These are phyloP conservation scores for Candida caryicola DNA, from an alignment of 805 yeast species.

Conservation along the genomic window DNA sequence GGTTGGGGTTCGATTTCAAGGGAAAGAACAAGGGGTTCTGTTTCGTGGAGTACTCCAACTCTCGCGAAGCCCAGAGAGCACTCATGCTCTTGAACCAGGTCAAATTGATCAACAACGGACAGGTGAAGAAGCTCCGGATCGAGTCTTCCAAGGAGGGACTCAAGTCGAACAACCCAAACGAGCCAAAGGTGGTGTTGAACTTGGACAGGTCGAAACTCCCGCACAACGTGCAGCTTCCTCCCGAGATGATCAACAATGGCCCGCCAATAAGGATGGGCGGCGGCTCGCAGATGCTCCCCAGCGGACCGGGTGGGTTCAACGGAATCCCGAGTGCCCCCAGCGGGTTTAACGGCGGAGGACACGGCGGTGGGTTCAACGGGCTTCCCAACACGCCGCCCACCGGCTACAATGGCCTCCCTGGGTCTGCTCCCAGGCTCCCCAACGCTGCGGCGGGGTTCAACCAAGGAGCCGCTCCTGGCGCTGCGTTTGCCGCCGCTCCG, in stretches of 20 bases:
- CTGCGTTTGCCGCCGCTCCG: conserved; percentile 44
- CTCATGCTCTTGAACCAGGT: conserved; percentile 43
- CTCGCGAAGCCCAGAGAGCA: conserved; percentile 54
- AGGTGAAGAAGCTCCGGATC: conserved; percentile 46
- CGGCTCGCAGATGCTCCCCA: conserved; percentile 25
- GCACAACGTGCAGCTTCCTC: conserved; percentile 55
- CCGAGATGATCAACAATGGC: conserved; percentile 33
- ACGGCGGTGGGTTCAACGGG: neutral
- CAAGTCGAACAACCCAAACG: conserved; percentile 33
- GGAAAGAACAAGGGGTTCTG: conserved; percentile 67
- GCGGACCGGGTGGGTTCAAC: neutral
- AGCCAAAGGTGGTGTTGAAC: conserved; percentile 41
- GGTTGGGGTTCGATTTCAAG: conserved; percentile 56
- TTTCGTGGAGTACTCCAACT: conserved; percentile 55
- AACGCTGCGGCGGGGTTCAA: conserved; percentile 41
- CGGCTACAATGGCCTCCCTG: neutral
- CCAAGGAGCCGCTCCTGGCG: neutral
- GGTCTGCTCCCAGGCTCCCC: neutral
- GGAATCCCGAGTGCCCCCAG: neutral
- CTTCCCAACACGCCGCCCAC: neutral
- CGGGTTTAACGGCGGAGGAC: neutral
- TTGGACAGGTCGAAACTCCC: conserved; percentile 51
- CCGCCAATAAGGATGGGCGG: neutral
- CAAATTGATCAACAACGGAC: conserved; percentile 30
- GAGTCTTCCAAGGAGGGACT: conserved; percentile 63